Evolutionary conservation across 345 rosid species (phyloP), one percentile per base, ranked within the genome.

Genomic region (Euclidium syriacum): DNA sequence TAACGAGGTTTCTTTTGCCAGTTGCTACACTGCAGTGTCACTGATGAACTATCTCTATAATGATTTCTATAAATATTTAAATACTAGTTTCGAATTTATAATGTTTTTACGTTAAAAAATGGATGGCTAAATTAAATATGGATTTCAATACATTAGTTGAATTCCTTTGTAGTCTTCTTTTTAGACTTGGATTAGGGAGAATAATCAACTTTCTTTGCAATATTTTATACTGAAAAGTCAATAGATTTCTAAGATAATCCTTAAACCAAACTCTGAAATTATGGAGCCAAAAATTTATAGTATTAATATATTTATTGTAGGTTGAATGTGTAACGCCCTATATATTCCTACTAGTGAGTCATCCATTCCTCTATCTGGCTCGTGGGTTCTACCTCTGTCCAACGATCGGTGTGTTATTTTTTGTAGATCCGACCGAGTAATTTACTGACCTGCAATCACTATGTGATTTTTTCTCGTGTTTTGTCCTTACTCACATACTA

Each of bases 11-110:
- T 20, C 51, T 53, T 39, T 20, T 39, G 63, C 57, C 63, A 61
- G 73, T 63, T 62, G 72, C 72, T 59, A 58, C 60, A 59, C 67
- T 32, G 49, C 66, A 61, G 35, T 43, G 61, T 29, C 69, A 55
- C 69, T 70, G 46, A 52, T 55, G n/a, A n/a, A n/a, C 52, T 43
- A 22, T 19, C 16, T 19, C 16, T 39, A 12, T 34, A 29, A 70
- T 46, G n/a, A 70, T 54, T 54, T 44, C 34, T 62, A 1, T 5
- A 32, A 2, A 27, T 3, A 17, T 7, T 47, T 47, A 14, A 32
- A 20, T 32, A 33, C 25, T 24, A 34, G 23, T 36, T 1, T 14
- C 42, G 14, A 34, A 2, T 35, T 58, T 50, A 22, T 23, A 50
- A 2, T 30, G 32, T 42, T 25, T n/a, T 63, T 16, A 25, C 9